Percentiles rank a stretch among this genome's conserved stretches.
Evolutionary conservation across 352 stramenopile species (phyloP).

Genomic region (Phytophthora nicotianae): DNA sequence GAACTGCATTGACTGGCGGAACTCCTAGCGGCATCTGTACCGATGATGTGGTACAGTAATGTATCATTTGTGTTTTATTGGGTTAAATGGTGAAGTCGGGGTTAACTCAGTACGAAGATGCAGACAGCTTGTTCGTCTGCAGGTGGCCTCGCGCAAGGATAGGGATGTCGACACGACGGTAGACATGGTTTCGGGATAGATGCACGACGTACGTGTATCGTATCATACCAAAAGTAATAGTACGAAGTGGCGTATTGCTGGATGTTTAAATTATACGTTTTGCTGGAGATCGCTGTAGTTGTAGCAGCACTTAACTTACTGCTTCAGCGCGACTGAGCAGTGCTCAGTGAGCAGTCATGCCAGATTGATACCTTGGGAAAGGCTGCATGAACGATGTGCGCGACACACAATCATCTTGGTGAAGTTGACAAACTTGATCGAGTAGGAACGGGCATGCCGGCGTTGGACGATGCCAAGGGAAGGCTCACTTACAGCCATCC

Average conservation of each 20-base stretch:
- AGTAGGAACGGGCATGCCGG: neutral
- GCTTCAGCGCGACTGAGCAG: no score
- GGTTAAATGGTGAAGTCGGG: neutral
- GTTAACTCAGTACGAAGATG: neutral
- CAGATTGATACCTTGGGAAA: neutral
- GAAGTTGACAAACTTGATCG: neutral
- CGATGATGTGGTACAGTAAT: slow-evolving; percentile 6
- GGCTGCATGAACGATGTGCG: neutral
- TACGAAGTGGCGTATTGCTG: no score
- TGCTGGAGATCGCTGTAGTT: no score
- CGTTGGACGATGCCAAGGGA: neutral
- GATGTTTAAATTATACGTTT: no score
- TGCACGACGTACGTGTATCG: no score
- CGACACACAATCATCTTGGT: neutral
- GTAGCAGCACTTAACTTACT: no score
- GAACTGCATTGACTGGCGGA: slow-evolving; percentile 13
- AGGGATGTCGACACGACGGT: neutral
- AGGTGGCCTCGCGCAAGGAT: neutral
- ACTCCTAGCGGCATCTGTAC: neutral
- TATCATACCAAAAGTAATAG: no score
- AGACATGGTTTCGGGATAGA: slow-evolving; percentile 3
- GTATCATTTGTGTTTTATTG: neutral
- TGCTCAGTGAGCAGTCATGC: no score
- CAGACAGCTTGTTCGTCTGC: neutral
- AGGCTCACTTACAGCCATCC: neutral